Conservation (phyloP, 1,284 basidiomycete genomes). For the Paramarasmius palmivorus region DNA sequence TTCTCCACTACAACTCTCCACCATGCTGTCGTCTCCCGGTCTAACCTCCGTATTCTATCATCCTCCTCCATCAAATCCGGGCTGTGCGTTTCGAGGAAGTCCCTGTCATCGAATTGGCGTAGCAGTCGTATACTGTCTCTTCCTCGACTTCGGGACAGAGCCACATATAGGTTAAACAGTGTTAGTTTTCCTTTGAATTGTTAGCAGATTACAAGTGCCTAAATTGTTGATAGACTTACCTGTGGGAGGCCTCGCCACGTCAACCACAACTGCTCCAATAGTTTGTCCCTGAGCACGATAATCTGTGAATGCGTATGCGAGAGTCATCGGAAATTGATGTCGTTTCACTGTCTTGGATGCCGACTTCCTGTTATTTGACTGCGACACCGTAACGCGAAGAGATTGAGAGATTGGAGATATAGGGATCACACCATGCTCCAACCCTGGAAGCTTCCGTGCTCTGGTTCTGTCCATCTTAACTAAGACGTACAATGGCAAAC, state of each 20-base stretch:
- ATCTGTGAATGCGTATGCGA: constrained; percentile 33
- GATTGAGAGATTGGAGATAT: constrained; percentile 18
- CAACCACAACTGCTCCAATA: constrained; percentile 25
- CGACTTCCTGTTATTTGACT: neutral
- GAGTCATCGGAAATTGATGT: constrained; percentile 24
- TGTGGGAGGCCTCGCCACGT: constrained; percentile 25
- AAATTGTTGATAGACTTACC: no score
- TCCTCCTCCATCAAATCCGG: no score
- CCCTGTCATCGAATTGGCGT: no score
- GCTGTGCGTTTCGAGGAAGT: no score
- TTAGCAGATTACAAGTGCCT: no score
- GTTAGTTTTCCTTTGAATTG: no score
- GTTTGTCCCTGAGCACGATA: constrained; percentile 35
- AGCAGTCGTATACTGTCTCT: no score
- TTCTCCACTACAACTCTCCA: no score
- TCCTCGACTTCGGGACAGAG: no score
- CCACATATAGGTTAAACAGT: no score
- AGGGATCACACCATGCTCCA: constrained; percentile 26
- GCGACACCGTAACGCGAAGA: neutral
- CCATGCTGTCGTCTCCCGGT: no score
- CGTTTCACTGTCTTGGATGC: constrained; percentile 18
- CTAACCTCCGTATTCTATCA: no score
- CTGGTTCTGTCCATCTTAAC: constrained; percentile 30
- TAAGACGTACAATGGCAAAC: constrained; percentile 33
- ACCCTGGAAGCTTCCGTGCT: constrained; percentile 20